phyloP scores from a whole-genome alignment of 2,329 filamentous ascomycete species.

The Paracorniculantispora psalliotae region DNA sequence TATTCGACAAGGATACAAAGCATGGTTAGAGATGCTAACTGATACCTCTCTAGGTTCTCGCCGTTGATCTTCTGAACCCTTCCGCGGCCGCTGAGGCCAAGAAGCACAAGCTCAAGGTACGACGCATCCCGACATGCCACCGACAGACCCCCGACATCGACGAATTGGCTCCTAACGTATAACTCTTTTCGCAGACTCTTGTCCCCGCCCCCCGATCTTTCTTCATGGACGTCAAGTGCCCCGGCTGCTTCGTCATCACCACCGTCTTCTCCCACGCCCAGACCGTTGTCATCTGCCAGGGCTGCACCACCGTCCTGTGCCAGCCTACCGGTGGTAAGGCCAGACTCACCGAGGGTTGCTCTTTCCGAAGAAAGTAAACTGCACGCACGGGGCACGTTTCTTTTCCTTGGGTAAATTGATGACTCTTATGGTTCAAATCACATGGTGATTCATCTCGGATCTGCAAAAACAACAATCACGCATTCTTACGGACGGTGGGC shows the following conservation, averaged over 20 bases:
- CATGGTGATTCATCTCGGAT: slow-evolving; percentile 52
- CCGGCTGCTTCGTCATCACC: slow-evolving; percentile 99
- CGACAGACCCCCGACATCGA: slow-evolving; percentile 10
- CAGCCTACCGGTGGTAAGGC: slow-evolving; percentile 99
- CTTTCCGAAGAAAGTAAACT: slow-evolving; percentile 99
- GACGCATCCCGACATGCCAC: slow-evolving; percentile 17
- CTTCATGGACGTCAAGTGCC: slow-evolving; percentile 99
- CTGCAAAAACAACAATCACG: slow-evolving; percentile 45
- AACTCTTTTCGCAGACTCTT: slow-evolving; percentile 58
- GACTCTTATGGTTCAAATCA: slow-evolving; percentile 44
- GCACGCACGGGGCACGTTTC: slow-evolving; percentile 37
- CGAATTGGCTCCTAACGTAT: slow-evolving; percentile 18
- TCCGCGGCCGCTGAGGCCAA: slow-evolving; percentile 94
- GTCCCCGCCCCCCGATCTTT: slow-evolving; percentile 96
- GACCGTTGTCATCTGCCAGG: slow-evolving; percentile 99
- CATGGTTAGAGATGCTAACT: slow-evolving; percentile 41
- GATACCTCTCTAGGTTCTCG: slow-evolving; percentile 75
- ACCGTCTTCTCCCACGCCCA: slow-evolving; percentile 99
- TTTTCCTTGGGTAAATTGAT: slow-evolving; percentile 43
- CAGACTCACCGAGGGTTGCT: slow-evolving; percentile 98
- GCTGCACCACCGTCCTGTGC: slow-evolving; percentile 99
- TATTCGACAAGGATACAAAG: slow-evolving; percentile 2
- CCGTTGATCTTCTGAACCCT: slow-evolving; percentile 99
- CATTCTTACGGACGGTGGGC: slow-evolving; percentile 40
- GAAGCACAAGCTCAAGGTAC: slow-evolving; percentile 99